These are phyloP conservation scores for Selaginella moellendorffii DNA, from an alignment of 75 land plant genomes.

Conservation along the genomic window DNA sequence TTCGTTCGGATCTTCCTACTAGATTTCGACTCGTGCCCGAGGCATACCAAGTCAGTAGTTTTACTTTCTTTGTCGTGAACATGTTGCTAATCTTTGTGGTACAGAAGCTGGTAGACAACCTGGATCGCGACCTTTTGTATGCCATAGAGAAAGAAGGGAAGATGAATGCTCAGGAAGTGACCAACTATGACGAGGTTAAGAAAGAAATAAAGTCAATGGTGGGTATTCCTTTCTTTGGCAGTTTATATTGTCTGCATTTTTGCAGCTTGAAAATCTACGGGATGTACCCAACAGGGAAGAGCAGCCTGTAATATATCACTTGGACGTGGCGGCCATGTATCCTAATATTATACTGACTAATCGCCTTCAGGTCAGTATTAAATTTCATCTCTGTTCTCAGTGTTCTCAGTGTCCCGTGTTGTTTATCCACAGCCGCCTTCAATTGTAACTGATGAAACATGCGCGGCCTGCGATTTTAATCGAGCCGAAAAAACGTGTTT, in stretches of 20 bases:
- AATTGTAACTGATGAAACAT: conserved; percentile 89
- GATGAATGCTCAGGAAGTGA: conserved; percentile 62
- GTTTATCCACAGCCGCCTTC: conserved; percentile 71
- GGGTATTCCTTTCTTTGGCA: background rate
- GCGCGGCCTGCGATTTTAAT: conserved; percentile 99
- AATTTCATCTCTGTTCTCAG: too few relatives aligned
- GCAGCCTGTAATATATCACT: conserved; percentile 83
- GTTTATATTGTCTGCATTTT: background rate
- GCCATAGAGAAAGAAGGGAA: conserved; percentile 96
- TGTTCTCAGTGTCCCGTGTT: too few relatives aligned
- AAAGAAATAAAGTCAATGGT: conserved; percentile 68
- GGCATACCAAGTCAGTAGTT: conserved; percentile 54
- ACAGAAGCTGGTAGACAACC: conserved; percentile 61
- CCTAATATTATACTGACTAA: conserved; percentile 99
- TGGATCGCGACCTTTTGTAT: conserved; percentile 93
- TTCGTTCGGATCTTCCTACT: conserved; percentile 92
- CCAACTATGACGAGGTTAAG: conserved; percentile 85
- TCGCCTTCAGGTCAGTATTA: conserved; percentile 86
- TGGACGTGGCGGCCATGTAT: conserved; percentile 99
- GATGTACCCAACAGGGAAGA: conserved; percentile 83
- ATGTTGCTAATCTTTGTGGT: background rate
- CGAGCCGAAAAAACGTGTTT: conserved; percentile 95
- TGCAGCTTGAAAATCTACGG: conserved; percentile 56
- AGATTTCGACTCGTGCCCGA: conserved; percentile 85
- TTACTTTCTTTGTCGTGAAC: background rate